Percentiles rank a stretch among this genome's conserved stretches.
These are phyloP conservation scores for Durusdinium trenchii DNA, from an alignment of 73 alveolate species.

Conservation along the genomic window DNA sequence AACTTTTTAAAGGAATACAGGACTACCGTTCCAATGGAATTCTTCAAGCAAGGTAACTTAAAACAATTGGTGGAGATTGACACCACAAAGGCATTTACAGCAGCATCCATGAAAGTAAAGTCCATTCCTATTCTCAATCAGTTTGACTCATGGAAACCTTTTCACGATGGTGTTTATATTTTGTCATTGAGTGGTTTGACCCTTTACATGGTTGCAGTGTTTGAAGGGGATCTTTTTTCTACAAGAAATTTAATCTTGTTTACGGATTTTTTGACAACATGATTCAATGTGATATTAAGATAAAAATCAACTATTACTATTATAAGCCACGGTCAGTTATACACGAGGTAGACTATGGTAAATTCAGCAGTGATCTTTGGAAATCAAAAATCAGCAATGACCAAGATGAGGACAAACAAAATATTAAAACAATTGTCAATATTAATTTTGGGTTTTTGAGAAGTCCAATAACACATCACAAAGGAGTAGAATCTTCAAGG, in stretches of 20 bases:
- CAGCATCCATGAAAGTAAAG: neutral
- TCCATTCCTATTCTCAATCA: neutral
- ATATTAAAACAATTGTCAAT: neutral
- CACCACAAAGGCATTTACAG: neutral
- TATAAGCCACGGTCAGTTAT: conserved; percentile 7
- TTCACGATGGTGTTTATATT: neutral
- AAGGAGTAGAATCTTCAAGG: neutral
- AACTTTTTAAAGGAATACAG: neutral
- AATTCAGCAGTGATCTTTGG: neutral
- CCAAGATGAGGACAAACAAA: conserved; percentile 7
- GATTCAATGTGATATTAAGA: neutral
- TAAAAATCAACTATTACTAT: neutral
- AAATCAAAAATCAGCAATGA: neutral
- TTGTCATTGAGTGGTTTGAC: neutral
- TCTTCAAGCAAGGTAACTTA: neutral
- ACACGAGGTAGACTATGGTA: conserved; percentile 2
- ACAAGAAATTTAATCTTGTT: neutral
- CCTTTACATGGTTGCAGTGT: conserved; percentile 18
- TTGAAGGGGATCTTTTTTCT: conserved; percentile 6
- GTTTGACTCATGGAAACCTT: conserved; percentile 40
- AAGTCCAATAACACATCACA: conserved; percentile 12
- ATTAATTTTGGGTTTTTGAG: neutral
- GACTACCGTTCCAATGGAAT: neutral
- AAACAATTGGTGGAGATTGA: conserved; percentile 18
- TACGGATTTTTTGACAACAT: conserved; percentile 10